Percentiles rank a stretch among this genome's conserved stretches.
Conservation (phyloP, 2,329 filamentous ascomycete species). For the Fusarium brachygibbosum region DNA sequence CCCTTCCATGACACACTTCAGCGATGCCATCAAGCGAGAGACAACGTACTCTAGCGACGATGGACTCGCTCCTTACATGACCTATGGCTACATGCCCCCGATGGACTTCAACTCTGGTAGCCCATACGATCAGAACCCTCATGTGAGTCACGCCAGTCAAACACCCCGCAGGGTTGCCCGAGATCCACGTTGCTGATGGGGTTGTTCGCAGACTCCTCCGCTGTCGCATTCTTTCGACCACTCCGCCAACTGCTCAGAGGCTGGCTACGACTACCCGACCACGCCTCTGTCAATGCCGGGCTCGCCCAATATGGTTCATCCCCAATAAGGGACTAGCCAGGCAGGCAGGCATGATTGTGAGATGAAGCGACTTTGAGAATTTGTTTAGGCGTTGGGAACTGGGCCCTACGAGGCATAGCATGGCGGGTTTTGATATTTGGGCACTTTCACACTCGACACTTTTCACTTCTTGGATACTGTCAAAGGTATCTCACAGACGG, state of each 20-base stretch:
- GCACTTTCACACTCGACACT: slow-evolving; percentile 40
- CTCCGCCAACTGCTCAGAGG: slow-evolving; percentile 73
- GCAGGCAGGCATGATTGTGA: slow-evolving; percentile 12
- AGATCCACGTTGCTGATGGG: slow-evolving; percentile 64
- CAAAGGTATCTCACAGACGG: slow-evolving; percentile 27
- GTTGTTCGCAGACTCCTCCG: slow-evolving; percentile 76
- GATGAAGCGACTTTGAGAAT: slow-evolving; percentile 37
- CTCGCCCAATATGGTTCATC: slow-evolving; percentile 68
- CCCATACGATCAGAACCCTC: slow-evolving; percentile 77
- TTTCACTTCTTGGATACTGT: slow-evolving; percentile 37
- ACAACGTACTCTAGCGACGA: slow-evolving; percentile 66
- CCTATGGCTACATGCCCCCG: slow-evolving; percentile 74
- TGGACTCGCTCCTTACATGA: slow-evolving; percentile 74
- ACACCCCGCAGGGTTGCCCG: slow-evolving; percentile 55
- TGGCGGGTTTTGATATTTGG: slow-evolving; percentile 46
- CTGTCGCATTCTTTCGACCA: slow-evolving; percentile 80
- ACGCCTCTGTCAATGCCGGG: slow-evolving; percentile 81
- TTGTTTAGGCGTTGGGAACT: slow-evolving; percentile 43
- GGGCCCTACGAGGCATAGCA: slow-evolving; percentile 41
- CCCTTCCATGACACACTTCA: slow-evolving; percentile 74
- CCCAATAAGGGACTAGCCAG: slow-evolving; percentile 29
- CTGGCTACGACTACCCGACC: slow-evolving; percentile 74
- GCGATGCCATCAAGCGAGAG: slow-evolving; percentile 77
- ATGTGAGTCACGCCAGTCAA: slow-evolving; percentile 74
- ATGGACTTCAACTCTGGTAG: slow-evolving; percentile 73